Evolutionary conservation across 2,329 filamentous ascomycete species (phyloP), one percentile per base, ranked within the genome.

Genomic region (Pezicula rhizophila): DNA sequence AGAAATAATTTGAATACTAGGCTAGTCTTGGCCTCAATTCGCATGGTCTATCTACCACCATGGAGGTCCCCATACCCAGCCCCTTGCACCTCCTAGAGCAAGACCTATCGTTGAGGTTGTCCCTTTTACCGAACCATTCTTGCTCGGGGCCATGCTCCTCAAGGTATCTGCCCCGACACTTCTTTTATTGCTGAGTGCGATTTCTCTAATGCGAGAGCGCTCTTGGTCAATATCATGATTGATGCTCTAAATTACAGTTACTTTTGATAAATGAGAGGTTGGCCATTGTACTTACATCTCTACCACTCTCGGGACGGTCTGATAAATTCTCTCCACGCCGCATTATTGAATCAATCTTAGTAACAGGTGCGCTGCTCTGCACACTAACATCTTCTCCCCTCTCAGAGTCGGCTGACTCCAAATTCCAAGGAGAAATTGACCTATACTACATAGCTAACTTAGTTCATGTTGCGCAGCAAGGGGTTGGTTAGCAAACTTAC

Each of bases 101-200:
- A 51, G 28, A 17, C 52, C 52, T 8, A 53, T 31, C 17, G 25
- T 26, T 42, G 47, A 31, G 15, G n/a, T 40, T 20, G 47, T 45
- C 7, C 42, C 47, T 34, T 49, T 52, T 17, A 15, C 39, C 14
- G 46, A 50, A 1, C 48, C 52, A 11, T 25, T 26, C 33, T 50
- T 42, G 44, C 56, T 58, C 20, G 56, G 55, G 2, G 52, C 56
- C 25, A 59, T 55, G 41, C 57, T 59, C 28, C 52, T 50, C 46
- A 59, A 37, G 1, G 51, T 56, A 44, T 60, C 56, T 11, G 51
- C 50, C 1, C 57, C 57, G 8, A 59, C 45, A 43, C 55, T 57
- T 25, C 57, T 55, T 42, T 60, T 55, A 34, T 57, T 59, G 33
- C 48, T 53, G 25, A 60, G 18, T 1, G 56, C 57, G 17, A 54